Base-by-base conservation (phyloP, 768 basidiomycete genomes). In the Cyathus striatus region DNA sequence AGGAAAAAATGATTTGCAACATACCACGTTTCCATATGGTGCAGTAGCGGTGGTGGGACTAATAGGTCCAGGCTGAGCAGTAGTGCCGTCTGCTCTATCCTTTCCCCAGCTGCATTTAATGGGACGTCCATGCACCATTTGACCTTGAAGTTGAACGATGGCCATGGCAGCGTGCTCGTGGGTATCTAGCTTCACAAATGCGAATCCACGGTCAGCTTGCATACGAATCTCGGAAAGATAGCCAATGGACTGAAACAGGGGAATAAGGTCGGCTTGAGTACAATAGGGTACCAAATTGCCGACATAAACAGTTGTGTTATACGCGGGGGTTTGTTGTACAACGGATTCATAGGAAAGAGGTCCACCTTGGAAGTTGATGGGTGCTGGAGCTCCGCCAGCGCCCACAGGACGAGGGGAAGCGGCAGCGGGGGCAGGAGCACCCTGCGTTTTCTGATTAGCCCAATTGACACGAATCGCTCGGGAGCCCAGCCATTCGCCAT, bases 21-120 rank as follows among this genome's bases (percentile, higher is more conserved):
- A 43, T 60, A 90, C 90, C 85, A 94, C 76, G 56, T 81, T 84
- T 47, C 78, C 86, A 59, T 91, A 91, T 13, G 86, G 82, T 34
- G 83, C 60, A 38, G 83, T 76, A 25, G 69, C 62, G 20, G 77
- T 62, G 36, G 78, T 70, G 23, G 86, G 85, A 52, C 82, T 84
- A 53, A 86, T 61, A 26, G 70, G 68, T 24, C 66, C 55, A 38
- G 77, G 68, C 43, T 77, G 73, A 20, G 77, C 70, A 42, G 72
- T 68, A 20, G 75, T 78, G 24, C 81, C 86, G 59, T 87, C 85
- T 18, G 81, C 85, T 48, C 90, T 78, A 61, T 97, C 95, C 65
- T 97, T 98, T 44, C 96, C 96, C 96, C 96, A 99, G 56, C 90
- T 92, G 65, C 91, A 95, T 68, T 97, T 98, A 74, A 98, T 91